Base-by-base conservation (phyloP, 169 alveolate genomes). In the Cryptosporidium sp. region DNA sequence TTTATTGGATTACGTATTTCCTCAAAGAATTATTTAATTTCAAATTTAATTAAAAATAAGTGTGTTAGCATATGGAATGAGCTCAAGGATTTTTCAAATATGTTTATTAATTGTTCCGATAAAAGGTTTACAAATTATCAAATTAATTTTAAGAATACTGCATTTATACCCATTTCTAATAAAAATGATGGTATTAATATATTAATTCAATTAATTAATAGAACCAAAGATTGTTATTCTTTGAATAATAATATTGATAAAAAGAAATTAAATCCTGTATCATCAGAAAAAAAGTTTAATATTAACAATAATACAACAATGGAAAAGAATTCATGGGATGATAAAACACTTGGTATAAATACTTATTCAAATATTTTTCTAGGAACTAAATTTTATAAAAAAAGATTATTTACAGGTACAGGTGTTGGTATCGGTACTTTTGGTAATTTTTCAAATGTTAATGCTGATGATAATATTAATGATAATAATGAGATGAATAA, bases 1-100 rank as follows among this genome's bases (percentile, higher is more conserved):
- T 80, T 61, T 59, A 80, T 80, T 33, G 89, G 89, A 23, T 26
- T 23, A n/a, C 69, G 50, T 2, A n/a, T 80, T 31, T 80, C 68
- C 21, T 39, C 58, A 10, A 50, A 29, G 18, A 65, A 62, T 31
- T 21, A 14, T 43, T 16, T 61, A 8, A 80, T 80, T 37, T 65
- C 65, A 2, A 45, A 9, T 6, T 5, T 80, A 26, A 3, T 59
- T 3, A 80, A 31, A 33, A 41, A 26, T 35, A 59, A 52, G 7
- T 37, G 39, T 9, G 67, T 80, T 9, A 80, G 29, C 21, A 37
- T 59, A 35, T 26, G 37, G 21, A 73, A 73, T 37, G 71, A 59
- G 6, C 14, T 73, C 0, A 39, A 73, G 3, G 51, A 73, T 23
- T 58, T 58, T 73, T 35, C 51, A n/a, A 50, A 29, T 71, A 50